Evolutionary conservation across 129 eudicot genomes (phyloP).

Genomic region (Lactuca saligna): DNA sequence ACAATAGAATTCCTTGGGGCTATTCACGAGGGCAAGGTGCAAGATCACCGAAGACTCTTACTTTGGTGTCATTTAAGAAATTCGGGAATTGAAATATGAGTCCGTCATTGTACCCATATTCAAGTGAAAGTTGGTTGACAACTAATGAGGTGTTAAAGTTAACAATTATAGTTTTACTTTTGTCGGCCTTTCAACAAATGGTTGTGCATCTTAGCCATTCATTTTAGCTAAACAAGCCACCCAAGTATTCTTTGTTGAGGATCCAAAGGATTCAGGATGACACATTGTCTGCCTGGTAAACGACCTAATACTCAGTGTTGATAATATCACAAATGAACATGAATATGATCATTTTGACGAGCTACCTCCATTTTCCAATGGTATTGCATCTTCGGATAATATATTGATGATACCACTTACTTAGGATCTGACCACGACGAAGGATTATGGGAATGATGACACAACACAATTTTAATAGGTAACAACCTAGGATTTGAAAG

Average conservation of each 20-base stretch:
- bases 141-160: background rate
- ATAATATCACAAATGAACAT: too few species aligned
- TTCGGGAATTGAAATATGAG: background rate
- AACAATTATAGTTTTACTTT: background rate
- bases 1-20: background rate
- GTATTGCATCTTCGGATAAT: too few species aligned
- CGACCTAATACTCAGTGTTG: background rate
- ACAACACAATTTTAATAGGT: too few species aligned
- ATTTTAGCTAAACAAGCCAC: background rate
- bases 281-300: slow-evolving; percentile 6
- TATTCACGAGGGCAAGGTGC: background rate
- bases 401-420: too few species aligned
- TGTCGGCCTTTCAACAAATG: background rate
- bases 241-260: background rate
- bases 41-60: background rate
- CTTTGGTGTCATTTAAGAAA: slow-evolving; percentile 15
- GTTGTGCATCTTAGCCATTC: background rate
- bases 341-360: too few species aligned
- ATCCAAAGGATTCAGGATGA: background rate
- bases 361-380: too few species aligned
- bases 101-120: background rate
- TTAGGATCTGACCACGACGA: too few species aligned
- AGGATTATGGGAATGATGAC: too few species aligned
- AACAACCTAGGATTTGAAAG: too few species aligned
- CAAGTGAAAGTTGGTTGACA: slow-evolving; percentile 2